Percentiles rank a stretch among this genome's conserved stretches.
phyloP scores from a whole-genome alignment of 345 rosid species.

The Heritiera littoralis region DNA sequence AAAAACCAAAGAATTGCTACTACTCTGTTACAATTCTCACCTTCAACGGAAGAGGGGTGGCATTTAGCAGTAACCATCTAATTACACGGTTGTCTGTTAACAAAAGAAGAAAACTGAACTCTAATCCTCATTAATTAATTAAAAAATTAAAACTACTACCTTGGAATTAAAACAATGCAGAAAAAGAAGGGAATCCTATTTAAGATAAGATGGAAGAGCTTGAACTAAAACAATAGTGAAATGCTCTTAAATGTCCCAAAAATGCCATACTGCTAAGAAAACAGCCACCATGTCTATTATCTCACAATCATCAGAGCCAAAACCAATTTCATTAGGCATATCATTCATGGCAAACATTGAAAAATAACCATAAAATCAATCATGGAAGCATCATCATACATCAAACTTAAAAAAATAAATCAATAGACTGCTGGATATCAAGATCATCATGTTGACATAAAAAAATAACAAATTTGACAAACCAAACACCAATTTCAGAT shows the following conservation, averaged over 20 bases:
- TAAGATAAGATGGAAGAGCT: background rate
- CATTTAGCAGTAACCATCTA: background rate
- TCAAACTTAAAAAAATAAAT: background rate
- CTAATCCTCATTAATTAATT: background rate
- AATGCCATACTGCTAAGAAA: background rate
- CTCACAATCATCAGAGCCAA: background rate
- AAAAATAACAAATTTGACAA: conserved; percentile 20
- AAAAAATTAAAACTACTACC: background rate
- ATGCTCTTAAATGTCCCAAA: background rate
- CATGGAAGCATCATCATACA: background rate
- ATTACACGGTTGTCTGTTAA: background rate
- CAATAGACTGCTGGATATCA: background rate
- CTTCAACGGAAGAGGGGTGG: background rate
- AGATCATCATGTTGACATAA: background rate
- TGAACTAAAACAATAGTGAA: background rate
- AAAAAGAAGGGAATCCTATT: background rate
- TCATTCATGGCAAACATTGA: background rate
- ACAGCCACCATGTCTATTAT: background rate
- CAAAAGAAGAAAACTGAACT: background rate
- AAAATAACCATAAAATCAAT: background rate
- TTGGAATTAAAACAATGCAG: background rate
- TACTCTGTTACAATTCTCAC: background rate
- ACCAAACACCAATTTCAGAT: conserved; percentile 28
- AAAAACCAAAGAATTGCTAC: background rate
- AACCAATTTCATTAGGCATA: background rate